Base-by-base conservation (phyloP, 1,284 basidiomycete genomes). In the Phaffia rhodozyma region DNA sequence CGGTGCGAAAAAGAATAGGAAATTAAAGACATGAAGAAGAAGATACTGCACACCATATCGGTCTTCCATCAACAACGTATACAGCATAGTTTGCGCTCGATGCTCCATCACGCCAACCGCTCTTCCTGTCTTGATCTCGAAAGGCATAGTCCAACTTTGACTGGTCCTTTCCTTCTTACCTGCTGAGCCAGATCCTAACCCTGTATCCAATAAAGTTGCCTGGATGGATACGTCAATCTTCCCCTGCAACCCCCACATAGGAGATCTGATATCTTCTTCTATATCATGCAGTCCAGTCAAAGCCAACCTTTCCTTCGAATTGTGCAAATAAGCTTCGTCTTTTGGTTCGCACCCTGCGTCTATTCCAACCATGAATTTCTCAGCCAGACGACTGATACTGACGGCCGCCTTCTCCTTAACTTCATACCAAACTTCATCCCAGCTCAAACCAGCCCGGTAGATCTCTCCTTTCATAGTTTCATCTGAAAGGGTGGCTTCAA, bases 191-290 rank as follows among this genome's bases (percentile, higher is more conserved):
- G 34, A 49, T 73, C 71, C 49, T 71, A 53, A 48, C 3, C 47
- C 9, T 60, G 56, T 5, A 34, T 59, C 32, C 59, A 82, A 74
- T 43, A 90, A 80, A 16, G 82, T 74, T 0, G 83, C 83, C 69
- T 91, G 82, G 0, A 97, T 84, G 4, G 87, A 91, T 0, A 89
- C 93, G 70, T 99, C 94, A 23, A 98, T 79, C 75, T 97, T 97
- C 27, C 94, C 96, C 74, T 94, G 97, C 50, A 99, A 79, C 0
- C 94, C 96, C 72, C 88, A 96, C 16, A 85, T 87, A 0, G 96
- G 93, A 0, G 89, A 93, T 87, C 91, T 96, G 66, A 98, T 94
- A 69, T 97, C 93, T 74, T 98, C 94, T 77, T 98, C 96, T 51
- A 96, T 82, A 65, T 92, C 92, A 67, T 89, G 82, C 1, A 92